Conservation (phyloP, 768 basidiomycete species). For the Erythrobasidium yunnanense region DNA sequence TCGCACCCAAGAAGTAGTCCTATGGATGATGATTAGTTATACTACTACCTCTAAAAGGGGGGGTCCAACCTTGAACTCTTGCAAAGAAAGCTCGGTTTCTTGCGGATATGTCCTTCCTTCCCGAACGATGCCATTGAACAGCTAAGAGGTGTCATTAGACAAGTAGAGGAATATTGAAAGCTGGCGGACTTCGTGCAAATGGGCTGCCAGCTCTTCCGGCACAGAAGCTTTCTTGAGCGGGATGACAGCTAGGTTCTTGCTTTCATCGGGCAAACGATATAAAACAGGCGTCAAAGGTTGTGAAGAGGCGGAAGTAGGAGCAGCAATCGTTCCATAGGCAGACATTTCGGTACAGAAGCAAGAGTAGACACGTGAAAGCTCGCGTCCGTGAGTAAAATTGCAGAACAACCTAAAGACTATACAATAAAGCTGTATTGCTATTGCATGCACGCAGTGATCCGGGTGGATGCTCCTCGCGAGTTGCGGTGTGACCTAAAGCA, state of each 20-base stretch:
- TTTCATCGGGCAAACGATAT: slow-evolving; percentile 3
- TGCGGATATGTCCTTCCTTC: slow-evolving; percentile 77
- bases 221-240: neutral
- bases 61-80: slow-evolving; percentile 63
- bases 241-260: slow-evolving; percentile 15
- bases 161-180: neutral
- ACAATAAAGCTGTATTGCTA: too few species aligned
- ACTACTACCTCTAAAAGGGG: neutral
- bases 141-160: neutral
- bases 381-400: too few species aligned
- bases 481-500: too few species aligned
- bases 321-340: slow-evolving; percentile 22
- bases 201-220: slow-evolving; percentile 11
- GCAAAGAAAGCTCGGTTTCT: slow-evolving; percentile 48
- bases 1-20: slow-evolving; percentile 36
- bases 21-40: neutral
- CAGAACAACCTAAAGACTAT: too few species aligned
- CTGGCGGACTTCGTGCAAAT: slow-evolving; percentile 1
- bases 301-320: neutral
- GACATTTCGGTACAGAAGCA: slow-evolving; percentile 1
- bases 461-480: too few species aligned
- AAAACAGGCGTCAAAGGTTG: slow-evolving; percentile 12
- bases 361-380: too few species aligned
- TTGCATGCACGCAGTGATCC: too few species aligned
- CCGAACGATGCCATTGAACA: slow-evolving; percentile 63